Evolutionary conservation across 2,329 filamentous ascomycete genomes (phyloP), one percentile per base, ranked within the genome.

Genomic region (Rhynchosporium secalis): DNA sequence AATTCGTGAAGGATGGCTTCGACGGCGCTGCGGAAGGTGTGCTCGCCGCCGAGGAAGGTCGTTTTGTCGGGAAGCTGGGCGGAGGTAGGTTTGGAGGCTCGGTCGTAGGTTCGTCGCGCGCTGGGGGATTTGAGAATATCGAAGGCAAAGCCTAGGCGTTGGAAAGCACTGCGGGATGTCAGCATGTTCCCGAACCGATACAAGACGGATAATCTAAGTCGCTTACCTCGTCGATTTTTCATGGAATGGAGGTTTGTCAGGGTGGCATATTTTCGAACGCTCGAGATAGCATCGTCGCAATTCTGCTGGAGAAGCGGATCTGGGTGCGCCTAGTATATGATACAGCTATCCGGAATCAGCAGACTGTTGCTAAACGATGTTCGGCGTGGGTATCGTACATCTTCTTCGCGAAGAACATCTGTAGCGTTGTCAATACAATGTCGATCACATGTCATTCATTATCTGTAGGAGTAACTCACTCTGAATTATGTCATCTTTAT

Each of bases 201-300:
- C 7, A 20, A 20, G 31, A 13, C 20, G 45, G 41, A 43, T 6
- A 38, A 38, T 3, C 47, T 45, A 36, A 8, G 8, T 43, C 12
- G 54, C 59, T 48, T 63, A 72, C 74, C 72, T 73, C 2, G 75
- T 77, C 7, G 75, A 77, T 29, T 69, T 65, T 36, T 72, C 69
- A 60, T 77, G 75, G 56, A 72, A 73, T 6, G 76, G 75, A 8
- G 70, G 71, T 68, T 75, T 76, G 64, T 77, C 76, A 15, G 76
- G 76, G 62, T 77, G 76, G 58, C 74, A 75, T 63, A 77, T 73
- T 67, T 76, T 77, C 26, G 72, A 74, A 29, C 75, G 70, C 62
- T 77, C 74, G 64, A 77, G 72, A 64, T 77, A 77, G 61, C 72
- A 73, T 69, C 75, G 68, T 68, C 76, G 75, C 63, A 77, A 69